Evolutionary conservation across 2,329 filamentous ascomycete genomes (phyloP), one percentile per base, ranked within the genome.

Genomic region (Colletotrichum musae): DNA sequence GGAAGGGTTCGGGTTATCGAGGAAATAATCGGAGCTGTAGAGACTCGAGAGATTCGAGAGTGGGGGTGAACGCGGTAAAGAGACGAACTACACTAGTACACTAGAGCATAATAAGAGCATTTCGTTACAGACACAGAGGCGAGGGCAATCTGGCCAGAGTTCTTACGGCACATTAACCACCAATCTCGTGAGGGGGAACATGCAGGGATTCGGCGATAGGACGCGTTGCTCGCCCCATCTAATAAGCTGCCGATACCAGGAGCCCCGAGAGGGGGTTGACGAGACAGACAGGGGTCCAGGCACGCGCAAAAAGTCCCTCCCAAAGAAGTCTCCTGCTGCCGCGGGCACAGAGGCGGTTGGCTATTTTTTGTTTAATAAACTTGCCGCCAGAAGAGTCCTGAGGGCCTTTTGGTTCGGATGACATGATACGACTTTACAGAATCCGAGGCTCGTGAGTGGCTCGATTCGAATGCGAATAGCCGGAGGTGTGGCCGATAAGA

Each of bases 301-400:
- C n/a, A 3, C 47, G 47, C 18, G 47, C 36, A 66, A 66, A 67
- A 70, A 61, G 66, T 69, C 45, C 67, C 51, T 67, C 62, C 43
- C 6, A 13, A 60, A 70, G 43, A 18, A 52, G 50, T 51, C 13
- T 52, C 45, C 36, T 57, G 57, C 57, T 57, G 57, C 57, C 16
- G 50, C 61, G 12, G 43, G 6, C 36, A 32, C 65, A 16, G n/a
- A 43, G 41, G 56, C 52, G 18, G 32, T 36, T 36, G 3, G 21
- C 3, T 36, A 9, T 36, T 36, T 36, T 36, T 32, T 32, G 7
- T 32, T 50, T 21, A 65, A 65, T 69, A 39, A 59, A 61, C 43
- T 66, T 60, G 50, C 67, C 50, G 32, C 32, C 32, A 36, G 9
- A 32, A 5, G 28, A 69, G 18, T 18, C 53, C 47, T 41, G 18